Evolutionary conservation across 441 rosid genomes (phyloP), one percentile per base, ranked within the genome.

Genomic region (Erodium moschatum): DNA sequence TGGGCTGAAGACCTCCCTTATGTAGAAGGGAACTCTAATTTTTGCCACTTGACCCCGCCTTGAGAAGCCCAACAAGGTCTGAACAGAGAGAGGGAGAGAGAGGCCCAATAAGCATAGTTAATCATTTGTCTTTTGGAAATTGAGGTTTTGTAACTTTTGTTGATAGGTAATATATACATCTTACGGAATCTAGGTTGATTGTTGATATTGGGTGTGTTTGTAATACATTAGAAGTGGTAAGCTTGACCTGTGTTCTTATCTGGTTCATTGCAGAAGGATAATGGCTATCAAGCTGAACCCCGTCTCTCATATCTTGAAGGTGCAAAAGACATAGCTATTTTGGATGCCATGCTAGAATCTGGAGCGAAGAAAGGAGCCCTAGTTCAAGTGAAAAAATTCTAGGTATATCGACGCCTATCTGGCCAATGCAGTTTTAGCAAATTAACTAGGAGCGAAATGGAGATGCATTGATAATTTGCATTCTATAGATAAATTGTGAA

Each of bases 341-440:
- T 94, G 8, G 97, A 88, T 50, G 97, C 97, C 44, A 91, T 94
- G 99, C 96, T 94, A 9, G 97, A 91, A 75, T 94, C 99, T 35
- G 97, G 91, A 74, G 71, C 68, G 40, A 89, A 81, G 42, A 71
- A 76, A 50, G 95, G 98, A 72, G 86, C 83, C 64, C 67, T 80
- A 10, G 84, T 90, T 70, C 81, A 76, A 42, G 88, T 94, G 70
- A 77, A 76, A 70, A 83, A 76, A 68, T 85, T 89, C 73, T 85
- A 81, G 82, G 58, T 69, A 44, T 11, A 44, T 10, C 50, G 50
- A 44, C 2, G 12, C 48, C 48, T 42, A 42, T 42, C 13, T 42
- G 7, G 48, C 48, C 48, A 11, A 42, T 42, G 0, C 48, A 3
- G 7, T 10, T 44, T 68, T 16, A 12, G 46, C 31, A 27, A 35